A percentile compares a stretch with the other conserved stretches of the same genome.
phyloP scores from a whole-genome alignment of 768 basidiomycete species.

The Boletus subcaerulescens region DNA sequence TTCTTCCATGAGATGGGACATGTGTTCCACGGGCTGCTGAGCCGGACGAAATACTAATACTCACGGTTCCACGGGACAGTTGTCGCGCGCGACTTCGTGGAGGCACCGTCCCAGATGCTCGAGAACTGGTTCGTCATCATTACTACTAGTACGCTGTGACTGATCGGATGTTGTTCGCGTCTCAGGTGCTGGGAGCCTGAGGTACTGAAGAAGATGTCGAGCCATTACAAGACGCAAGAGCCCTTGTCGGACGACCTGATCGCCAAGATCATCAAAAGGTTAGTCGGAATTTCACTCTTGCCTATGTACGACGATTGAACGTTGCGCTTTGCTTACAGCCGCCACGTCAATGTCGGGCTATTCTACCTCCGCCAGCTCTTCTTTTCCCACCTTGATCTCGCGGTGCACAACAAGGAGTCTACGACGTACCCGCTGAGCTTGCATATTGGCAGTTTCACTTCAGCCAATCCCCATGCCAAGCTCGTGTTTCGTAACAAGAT shows the following conservation, averaged over 20 bases:
- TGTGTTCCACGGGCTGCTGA: conserved; percentile 67
- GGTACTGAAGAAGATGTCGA: conserved; percentile 72
- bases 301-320: background rate
- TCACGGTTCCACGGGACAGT: conserved; percentile 79
- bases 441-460: background rate
- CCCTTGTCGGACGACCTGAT: conserved; percentile 67
- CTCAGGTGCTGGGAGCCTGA: conserved; percentile 77
- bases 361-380: conserved; percentile 72
- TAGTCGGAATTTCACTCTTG: background rate
- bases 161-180: background rate
- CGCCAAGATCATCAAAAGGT: conserved; percentile 78
- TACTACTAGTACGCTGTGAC: background rate
- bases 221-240: conserved; percentile 74
- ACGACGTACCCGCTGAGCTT: background rate
- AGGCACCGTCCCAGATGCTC: conserved; percentile 90
- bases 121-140: conserved; percentile 70
- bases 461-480: background rate
- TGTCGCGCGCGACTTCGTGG: conserved; percentile 79
- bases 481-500: background rate
- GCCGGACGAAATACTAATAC: conserved; percentile 55
- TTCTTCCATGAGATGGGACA: conserved; percentile 52
- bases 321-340: conserved; percentile 32
- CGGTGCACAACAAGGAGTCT: conserved; percentile 19
- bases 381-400: conserved; percentile 46
- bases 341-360: conserved; percentile 79